These are phyloP conservation scores for Coriolopsis trogii DNA, from an alignment of 1,284 basidiomycete genomes.

Conservation along the genomic window DNA sequence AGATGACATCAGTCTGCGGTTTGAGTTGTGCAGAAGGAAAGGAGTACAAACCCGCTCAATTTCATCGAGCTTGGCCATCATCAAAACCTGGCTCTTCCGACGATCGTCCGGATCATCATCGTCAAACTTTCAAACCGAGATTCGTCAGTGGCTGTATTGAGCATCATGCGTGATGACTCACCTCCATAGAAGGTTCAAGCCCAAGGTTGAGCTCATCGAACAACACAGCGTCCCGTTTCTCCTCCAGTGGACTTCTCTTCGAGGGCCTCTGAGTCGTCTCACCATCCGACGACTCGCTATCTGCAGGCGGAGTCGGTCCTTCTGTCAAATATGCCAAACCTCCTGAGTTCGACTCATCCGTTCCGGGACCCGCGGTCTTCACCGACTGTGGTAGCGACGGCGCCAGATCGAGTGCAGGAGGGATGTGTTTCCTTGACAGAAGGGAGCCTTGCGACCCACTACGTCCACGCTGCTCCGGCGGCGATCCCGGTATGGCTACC, in stretches of 20 bases:
- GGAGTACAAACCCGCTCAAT: constrained; percentile 62
- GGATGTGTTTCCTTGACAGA: constrained; percentile 38
- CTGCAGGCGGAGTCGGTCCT: constrained; percentile 21
- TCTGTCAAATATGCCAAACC: constrained; percentile 37
- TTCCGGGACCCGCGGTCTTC: constrained; percentile 22
- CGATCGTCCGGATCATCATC: constrained; percentile 70
- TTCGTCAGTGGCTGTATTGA: constrained; percentile 6
- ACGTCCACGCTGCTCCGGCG: constrained; percentile 24
- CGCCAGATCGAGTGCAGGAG: constrained; percentile 53
- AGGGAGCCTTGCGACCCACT: constrained; percentile 31
- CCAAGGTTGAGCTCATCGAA: constrained; percentile 75
- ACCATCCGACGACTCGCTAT: constrained; percentile 8
- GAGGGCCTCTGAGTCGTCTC: constrained; percentile 14
- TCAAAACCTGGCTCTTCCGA: constrained; percentile 68
- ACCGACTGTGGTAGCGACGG: constrained; percentile 26
- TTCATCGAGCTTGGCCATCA: constrained; percentile 73
- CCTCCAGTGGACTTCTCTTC: constrained; percentile 50
- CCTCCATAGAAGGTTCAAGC: constrained; percentile 43
- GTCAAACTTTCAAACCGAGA: constrained; percentile 51
- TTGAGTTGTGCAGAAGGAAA: background rate
- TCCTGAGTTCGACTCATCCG: constrained; percentile 27
- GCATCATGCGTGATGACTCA: constrained; percentile 6
- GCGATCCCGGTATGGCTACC: constrained; percentile 34
- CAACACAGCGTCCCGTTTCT: constrained; percentile 67
- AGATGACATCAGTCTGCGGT: background rate